Conservation (phyloP, 257 asterid genomes). For the Osmanthus fragrans region DNA sequence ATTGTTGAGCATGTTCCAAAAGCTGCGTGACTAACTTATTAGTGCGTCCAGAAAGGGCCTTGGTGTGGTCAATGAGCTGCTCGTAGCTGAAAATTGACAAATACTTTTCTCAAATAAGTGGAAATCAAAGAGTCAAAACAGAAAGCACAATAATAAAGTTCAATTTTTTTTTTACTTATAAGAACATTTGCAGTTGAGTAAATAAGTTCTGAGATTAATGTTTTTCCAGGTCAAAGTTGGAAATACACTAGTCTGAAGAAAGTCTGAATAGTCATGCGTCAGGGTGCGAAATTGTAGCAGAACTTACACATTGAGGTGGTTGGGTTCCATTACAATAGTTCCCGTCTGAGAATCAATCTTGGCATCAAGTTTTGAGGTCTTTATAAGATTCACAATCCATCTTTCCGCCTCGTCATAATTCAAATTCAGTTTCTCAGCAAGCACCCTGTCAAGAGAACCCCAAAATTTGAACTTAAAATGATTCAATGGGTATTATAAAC, state of each 20-base stretch:
- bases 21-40: constrained; percentile 74
- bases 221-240: too few species aligned
- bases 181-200: too few species aligned
- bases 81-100: constrained; percentile 57
- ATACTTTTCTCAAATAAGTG: constrained; percentile 1
- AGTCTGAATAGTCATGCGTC: too few species aligned
- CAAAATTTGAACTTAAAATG: background rate
- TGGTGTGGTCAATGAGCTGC: constrained; percentile 93
- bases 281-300: too few species aligned
- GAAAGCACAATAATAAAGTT: background rate
- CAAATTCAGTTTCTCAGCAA: constrained; percentile 89
- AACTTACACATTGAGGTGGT: constrained; percentile 83
- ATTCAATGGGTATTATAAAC: background rate
- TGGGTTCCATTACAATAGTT: constrained; percentile 86
- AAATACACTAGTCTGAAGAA: too few species aligned
- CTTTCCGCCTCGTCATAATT: constrained; percentile 89
- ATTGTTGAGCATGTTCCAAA: constrained; percentile 75
- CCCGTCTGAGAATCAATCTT: constrained; percentile 76
- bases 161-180: too few species aligned
- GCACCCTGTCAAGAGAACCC: constrained; percentile 54
- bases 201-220: too few species aligned
- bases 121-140: background rate
- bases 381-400: constrained; percentile 88
- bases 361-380: constrained; percentile 96
- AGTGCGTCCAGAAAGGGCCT: constrained; percentile 81